A percentile compares a stretch with the other conserved stretches of the same genome.
Evolutionary conservation across 2,329 filamentous ascomycete species (phyloP).

Genomic region (Trichophyton schoenleinii): DNA sequence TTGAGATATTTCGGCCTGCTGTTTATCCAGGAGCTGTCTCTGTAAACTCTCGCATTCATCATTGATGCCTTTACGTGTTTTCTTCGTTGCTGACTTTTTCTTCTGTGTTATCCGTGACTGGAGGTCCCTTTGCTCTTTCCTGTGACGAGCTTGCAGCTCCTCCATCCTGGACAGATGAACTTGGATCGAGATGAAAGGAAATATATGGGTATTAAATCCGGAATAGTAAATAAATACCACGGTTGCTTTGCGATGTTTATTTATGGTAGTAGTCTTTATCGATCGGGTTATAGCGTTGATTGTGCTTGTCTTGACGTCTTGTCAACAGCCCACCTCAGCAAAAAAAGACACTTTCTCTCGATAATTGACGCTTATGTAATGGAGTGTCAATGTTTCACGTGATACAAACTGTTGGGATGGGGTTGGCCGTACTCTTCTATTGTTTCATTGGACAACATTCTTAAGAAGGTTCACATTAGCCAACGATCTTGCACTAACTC

Average conservation of each 20-base stretch:
- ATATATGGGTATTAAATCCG: neutral
- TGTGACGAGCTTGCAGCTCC: constrained; percentile 63
- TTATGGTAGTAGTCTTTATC: too few species aligned
- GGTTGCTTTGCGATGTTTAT: too few species aligned
- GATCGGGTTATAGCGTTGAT: neutral
- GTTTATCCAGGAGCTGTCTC: constrained; percentile 42
- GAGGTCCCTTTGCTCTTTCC: constrained; percentile 78
- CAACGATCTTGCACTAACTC: too few species aligned
- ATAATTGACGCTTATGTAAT: neutral
- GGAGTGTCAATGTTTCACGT: neutral
- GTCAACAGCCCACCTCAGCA: neutral
- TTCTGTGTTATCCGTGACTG: constrained; percentile 79
- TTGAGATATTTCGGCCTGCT: constrained; percentile 39
- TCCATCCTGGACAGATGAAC: constrained; percentile 44
- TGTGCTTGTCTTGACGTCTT: neutral
- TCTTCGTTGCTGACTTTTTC: constrained; percentile 92
- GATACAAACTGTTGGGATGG: neutral
- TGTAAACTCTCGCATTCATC: constrained; percentile 51
- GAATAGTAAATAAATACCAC: neutral
- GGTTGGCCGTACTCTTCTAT: too few species aligned
- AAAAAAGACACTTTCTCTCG: neutral
- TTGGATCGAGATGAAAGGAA: neutral
- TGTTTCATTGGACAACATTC: too few species aligned
- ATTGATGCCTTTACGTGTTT: constrained; percentile 56
- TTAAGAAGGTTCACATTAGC: too few species aligned